These are phyloP conservation scores for Xylogone sp. DNA, from an alignment of 2,329 filamentous ascomycete genomes.

Conservation along the genomic window DNA sequence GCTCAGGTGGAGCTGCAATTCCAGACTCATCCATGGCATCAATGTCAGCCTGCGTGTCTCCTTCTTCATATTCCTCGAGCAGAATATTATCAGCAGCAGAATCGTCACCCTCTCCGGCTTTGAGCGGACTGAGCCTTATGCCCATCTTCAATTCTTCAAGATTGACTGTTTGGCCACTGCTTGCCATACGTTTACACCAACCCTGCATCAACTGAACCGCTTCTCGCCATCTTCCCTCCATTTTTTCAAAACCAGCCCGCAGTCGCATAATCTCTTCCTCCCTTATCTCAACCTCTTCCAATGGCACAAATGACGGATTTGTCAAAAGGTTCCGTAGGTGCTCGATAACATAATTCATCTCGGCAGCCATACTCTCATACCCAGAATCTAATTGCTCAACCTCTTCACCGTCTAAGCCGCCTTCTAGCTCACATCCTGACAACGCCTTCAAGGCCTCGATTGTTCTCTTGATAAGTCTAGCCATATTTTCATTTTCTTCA, in stretches of 20 bases:
- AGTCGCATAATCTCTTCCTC: constrained; percentile 87
- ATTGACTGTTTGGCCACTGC: constrained; percentile 66
- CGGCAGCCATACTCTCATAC: constrained; percentile 64
- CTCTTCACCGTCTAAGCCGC: constrained; percentile 22
- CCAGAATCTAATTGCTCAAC: constrained; percentile 27
- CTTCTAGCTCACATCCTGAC: constrained; percentile 50
- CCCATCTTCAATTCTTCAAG: constrained; percentile 66
- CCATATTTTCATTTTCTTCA: constrained; percentile 85
- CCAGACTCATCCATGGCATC: constrained; percentile 28
- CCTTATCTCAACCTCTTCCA: constrained; percentile 89
- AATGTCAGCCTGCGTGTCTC: constrained; percentile 29
- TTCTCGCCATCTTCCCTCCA: constrained; percentile 88
- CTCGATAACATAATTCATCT: constrained; percentile 74
- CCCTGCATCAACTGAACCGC: constrained; percentile 87
- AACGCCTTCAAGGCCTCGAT: constrained; percentile 68
- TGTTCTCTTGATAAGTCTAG: constrained; percentile 67
- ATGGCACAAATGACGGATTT: constrained; percentile 92
- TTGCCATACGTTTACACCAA: constrained; percentile 80
- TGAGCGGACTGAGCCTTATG: constrained; percentile 57
- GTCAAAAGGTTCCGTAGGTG: constrained; percentile 82
- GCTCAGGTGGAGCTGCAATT: constrained; percentile 13
- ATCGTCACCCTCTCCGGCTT: constrained; percentile 49
- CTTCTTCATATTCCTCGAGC: constrained; percentile 24
- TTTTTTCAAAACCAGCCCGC: constrained; percentile 84
- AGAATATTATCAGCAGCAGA: constrained; percentile 29